phyloP scores from a whole-genome alignment of 331 rosid genomes.

The Prunus yedoensis region DNA sequence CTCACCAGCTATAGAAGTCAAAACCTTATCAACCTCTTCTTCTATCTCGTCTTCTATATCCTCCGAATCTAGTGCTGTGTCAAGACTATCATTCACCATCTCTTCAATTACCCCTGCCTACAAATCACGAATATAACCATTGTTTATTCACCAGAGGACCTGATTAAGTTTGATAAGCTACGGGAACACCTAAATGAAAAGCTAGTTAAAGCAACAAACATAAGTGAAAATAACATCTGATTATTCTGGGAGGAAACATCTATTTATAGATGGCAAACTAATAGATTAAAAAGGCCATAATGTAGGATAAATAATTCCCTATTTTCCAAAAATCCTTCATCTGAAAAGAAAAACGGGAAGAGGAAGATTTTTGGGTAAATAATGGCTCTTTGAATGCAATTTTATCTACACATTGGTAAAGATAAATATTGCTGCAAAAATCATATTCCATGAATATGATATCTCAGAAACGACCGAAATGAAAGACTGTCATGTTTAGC shows the following conservation, averaged over 20 bases:
- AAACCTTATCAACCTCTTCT: conserved; percentile 54
- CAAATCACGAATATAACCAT: neutral
- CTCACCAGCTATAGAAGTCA: conserved; percentile 52
- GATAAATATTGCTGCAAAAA: neutral
- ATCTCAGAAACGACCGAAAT: neutral
- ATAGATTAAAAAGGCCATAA: neutral
- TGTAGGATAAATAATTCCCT: neutral
- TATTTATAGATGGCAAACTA: neutral
- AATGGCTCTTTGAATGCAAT: neutral
- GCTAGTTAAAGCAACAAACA: neutral
- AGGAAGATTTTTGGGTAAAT: neutral
- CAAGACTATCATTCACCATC: conserved; percentile 42
- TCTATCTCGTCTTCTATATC: conserved; percentile 54
- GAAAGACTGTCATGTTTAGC: neutral
- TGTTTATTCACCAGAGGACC: neutral
- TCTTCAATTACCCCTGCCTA: conserved; percentile 60
- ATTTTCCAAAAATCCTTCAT: neutral
- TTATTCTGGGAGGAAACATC: neutral
- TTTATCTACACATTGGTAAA: neutral
- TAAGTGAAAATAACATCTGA: neutral
- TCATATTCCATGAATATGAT: neutral
- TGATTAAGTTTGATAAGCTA: neutral
- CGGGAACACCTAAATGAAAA: neutral
- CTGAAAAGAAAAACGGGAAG: neutral
- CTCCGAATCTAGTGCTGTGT: conserved; percentile 47